A percentile compares a stretch with the other conserved stretches of the same genome.
Evolutionary conservation across 345 rosid species (phyloP).

Genomic region (Gossypium longicalyx): DNA sequence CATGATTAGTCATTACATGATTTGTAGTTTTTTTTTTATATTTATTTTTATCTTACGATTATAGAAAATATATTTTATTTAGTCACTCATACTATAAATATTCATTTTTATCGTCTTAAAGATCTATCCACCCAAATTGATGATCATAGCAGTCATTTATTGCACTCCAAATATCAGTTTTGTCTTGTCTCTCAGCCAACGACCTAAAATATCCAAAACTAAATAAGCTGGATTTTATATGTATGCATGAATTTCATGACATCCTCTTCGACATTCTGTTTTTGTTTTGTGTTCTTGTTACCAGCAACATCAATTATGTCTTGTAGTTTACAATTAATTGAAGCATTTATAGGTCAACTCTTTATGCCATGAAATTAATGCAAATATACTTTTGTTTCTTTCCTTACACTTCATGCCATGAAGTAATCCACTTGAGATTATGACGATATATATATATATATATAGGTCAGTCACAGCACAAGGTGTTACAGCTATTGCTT

Average conservation of each 20-base stretch:
- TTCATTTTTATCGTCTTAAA: not conserved
- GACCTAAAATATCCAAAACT: not conserved
- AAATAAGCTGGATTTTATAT: not conserved
- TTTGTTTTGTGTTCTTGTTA: not conserved
- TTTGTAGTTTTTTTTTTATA: no score
- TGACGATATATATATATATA: not conserved
- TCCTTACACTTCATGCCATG: conserved; percentile 36
- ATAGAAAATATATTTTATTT: not conserved
- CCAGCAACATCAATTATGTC: not conserved
- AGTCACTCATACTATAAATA: not conserved
- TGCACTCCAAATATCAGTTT: not conserved
- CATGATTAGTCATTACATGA: not conserved
- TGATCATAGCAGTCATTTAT: not conserved
- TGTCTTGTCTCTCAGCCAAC: conserved; percentile 14
- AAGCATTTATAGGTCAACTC: conserved; percentile 35
- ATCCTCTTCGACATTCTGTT: conserved; percentile 23
- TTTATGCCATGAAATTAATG: conserved; percentile 14
- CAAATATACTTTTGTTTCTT: conserved; percentile 15
- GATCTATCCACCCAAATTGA: not conserved
- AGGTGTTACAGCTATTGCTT: conserved; percentile 13
- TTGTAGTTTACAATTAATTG: not conserved
- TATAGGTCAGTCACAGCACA: conserved; percentile 9
- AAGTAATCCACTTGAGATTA: conserved; percentile 26
- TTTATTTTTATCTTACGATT: not conserved
- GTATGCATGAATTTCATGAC: not conserved